phyloP scores from a whole-genome alignment of 2,329 filamentous ascomycete genomes.

The Penicillium janthinellum region DNA sequence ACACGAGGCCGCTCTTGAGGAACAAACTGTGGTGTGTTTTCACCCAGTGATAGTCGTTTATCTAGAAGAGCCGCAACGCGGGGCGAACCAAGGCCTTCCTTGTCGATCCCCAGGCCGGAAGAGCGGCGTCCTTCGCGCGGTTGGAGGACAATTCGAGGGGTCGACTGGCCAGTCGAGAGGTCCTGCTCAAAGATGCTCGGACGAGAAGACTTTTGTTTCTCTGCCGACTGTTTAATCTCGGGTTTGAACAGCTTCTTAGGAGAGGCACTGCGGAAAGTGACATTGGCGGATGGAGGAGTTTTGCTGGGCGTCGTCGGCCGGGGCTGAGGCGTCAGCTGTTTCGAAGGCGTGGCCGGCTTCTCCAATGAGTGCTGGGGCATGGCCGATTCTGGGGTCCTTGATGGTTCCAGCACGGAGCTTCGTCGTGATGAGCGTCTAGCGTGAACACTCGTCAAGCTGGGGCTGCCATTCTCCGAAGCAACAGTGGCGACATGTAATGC shows the following conservation, averaged over 20 bases:
- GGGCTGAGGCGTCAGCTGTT: constrained; percentile 49
- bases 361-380: constrained; percentile 43
- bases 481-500: constrained; percentile 41
- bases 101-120: constrained; percentile 70
- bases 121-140: constrained; percentile 59
- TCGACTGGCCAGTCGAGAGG: constrained; percentile 57
- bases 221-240: constrained; percentile 43
- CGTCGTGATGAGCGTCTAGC: constrained; percentile 45
- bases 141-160: constrained; percentile 66
- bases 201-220: constrained; percentile 40
- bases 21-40: constrained; percentile 65
- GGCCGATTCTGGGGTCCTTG: constrained; percentile 47
- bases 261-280: constrained; percentile 51
- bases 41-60: constrained; percentile 69
- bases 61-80: constrained; percentile 71
- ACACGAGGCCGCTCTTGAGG: constrained; percentile 49
- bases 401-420: constrained; percentile 49
- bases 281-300: constrained; percentile 52
- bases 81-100: constrained; percentile 72
- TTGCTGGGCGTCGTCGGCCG: constrained; percentile 53
- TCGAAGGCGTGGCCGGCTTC: constrained; percentile 41
- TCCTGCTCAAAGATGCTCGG: constrained; percentile 58
- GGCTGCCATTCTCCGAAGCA: constrained; percentile 56
- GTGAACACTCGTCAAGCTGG: constrained; percentile 57
- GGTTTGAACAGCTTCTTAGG: constrained; percentile 52